These are phyloP conservation scores for Boletus pseudo-olivaceus DNA, from an alignment of 768 basidiomycete species.

Conservation along the genomic window DNA sequence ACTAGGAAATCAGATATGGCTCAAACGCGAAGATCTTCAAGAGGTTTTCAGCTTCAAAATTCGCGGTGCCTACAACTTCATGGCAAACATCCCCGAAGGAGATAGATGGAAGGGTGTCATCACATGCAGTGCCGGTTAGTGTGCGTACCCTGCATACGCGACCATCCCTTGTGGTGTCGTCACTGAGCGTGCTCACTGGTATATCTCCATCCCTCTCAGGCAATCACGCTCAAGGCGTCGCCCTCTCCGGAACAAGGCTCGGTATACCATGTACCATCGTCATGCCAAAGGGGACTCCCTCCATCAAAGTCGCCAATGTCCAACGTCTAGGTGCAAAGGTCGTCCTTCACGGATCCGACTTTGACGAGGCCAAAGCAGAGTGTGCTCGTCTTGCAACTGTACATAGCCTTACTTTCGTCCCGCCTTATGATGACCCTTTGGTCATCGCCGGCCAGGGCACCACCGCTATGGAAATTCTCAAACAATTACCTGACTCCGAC, in stretches of 20 bases:
- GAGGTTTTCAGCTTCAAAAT: conserved; percentile 99
- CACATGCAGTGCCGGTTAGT: conserved; percentile 97
- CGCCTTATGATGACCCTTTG: conserved; percentile 95
- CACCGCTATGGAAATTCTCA: conserved; percentile 89
- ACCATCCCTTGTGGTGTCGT: background rate
- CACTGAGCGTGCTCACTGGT: background rate
- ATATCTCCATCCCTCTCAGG: conserved; percentile 45
- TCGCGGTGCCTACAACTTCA: conserved; percentile 97
- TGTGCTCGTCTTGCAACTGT: conserved; percentile 78
- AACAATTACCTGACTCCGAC: conserved; percentile 77
- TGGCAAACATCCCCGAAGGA: conserved; percentile 83
- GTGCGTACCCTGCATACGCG: conserved; percentile 39
- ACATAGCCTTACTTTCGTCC: conserved; percentile 85
- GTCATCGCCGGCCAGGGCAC: conserved; percentile 98
- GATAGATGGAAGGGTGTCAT: conserved; percentile 97
- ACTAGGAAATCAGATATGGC: conserved; percentile 90
- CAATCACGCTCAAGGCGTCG: conserved; percentile 98
- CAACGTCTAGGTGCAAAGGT: conserved; percentile 94
- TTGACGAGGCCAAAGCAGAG: conserved; percentile 94
- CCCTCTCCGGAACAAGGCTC: conserved; percentile 85
- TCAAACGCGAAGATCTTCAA: conserved; percentile 96
- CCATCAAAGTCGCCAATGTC: conserved; percentile 95
- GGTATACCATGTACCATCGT: conserved; percentile 97
- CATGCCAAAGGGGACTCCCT: conserved; percentile 93
- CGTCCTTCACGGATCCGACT: conserved; percentile 86